A percentile compares a stretch with the other conserved stretches of the same genome.
phyloP scores from a whole-genome alignment of 257 asterid genomes.

The Avicennia marina region DNA sequence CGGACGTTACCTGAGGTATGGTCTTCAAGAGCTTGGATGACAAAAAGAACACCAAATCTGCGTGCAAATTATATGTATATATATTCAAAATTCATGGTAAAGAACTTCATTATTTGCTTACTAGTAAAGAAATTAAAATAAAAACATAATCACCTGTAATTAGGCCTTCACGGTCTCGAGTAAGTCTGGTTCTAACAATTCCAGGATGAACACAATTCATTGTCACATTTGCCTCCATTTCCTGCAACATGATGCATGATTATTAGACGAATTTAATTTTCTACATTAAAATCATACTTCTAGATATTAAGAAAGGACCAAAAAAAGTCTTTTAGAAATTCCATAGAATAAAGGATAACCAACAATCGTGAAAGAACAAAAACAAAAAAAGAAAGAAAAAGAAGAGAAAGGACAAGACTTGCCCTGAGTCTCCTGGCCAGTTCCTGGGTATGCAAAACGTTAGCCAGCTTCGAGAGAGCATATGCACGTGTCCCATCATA shows the following conservation, averaged over 20 bases:
- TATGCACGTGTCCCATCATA: conserved; percentile 98
- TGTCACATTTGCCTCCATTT: conserved; percentile 81
- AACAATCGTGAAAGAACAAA: neutral
- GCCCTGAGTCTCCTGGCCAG: conserved; percentile 73
- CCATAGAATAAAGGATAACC: too few species aligned
- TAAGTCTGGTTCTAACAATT: conserved; percentile 87
- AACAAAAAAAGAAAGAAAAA: neutral
- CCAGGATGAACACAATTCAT: conserved; percentile 97
- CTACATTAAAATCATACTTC: too few species aligned
- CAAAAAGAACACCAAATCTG: conserved; percentile 83
- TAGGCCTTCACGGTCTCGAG: conserved; percentile 90
- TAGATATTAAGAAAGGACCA: too few species aligned
- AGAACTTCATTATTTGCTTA: too few species aligned
- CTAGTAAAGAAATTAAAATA: too few species aligned
- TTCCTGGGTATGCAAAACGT: conserved; percentile 96
- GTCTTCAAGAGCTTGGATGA: conserved; percentile 86
- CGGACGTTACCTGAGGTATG: conserved; percentile 73
- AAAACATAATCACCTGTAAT: conserved; percentile 60
- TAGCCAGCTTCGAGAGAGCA: conserved; percentile 97
- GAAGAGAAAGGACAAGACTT: too few species aligned
- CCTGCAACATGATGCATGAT: conserved; percentile 62
- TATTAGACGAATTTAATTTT: too few species aligned
- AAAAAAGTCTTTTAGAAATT: too few species aligned
- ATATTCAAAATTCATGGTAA: too few species aligned
- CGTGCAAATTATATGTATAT: neutral